Base-by-base conservation (phyloP, 2,329 filamentous ascomycete species). In the Ascochyta viciae-villosae region DNA sequence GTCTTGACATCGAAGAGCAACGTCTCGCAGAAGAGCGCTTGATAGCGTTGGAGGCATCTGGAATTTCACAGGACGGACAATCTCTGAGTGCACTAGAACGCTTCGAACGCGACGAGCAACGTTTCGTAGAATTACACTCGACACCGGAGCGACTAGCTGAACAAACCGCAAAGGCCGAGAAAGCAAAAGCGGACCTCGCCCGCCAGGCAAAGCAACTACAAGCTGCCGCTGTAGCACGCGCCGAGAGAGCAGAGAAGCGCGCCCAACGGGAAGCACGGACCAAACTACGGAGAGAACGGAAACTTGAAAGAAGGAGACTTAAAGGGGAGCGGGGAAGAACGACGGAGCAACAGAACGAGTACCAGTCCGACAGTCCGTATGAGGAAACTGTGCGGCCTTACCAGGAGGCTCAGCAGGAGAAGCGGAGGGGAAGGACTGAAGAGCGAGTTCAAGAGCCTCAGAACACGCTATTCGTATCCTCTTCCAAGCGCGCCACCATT, bases 1-100 rank as follows among this genome's bases (percentile, higher is more conserved):
- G 19, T 22, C 55, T 68, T 8, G 39, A 57, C 19, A 51, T 43
- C 6, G 58, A 67, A 50, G 60, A 66, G 41, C 35, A 42, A 13
- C 55, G 54, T 13, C n/a, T 60, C 23, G 8, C 41, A 31, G 33
- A 33, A 31, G 44, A 48, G 7, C 37, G 31, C 16, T 33, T 35
- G 6, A 26, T 10, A 15, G 24, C 10, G 9, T 37, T 39, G 33
- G n/a, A 39, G n/a, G 16, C 2, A 23, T 9, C 27, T 16, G n/a
- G 23, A 13, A 39, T 6, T 19, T 15, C 10, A 19, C 37, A 10
- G 15, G 35, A 46, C 15, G 27, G 27, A 15, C 26, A 16, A 15
- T 7, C 33, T n/a, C 35, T 55, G 37, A 50, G 46, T 34, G 52
- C 46, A 35, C 34, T 31, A 35, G 52, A 55, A 22, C 52, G 40